Base-by-base conservation (phyloP, 83 land plant genomes). In the Diphasiastrum complanatum region DNA sequence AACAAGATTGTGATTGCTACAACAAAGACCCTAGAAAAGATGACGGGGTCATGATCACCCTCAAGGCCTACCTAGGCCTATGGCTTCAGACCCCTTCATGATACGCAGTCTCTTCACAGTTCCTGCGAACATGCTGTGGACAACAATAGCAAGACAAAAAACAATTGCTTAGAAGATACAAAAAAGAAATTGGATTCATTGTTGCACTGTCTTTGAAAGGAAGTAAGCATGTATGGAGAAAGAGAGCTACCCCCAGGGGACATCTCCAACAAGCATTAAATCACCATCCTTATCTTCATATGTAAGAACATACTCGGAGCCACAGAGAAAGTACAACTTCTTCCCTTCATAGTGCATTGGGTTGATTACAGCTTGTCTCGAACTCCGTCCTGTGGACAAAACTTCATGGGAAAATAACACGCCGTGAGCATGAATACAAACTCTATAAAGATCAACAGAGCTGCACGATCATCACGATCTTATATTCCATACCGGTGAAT, bases 201-300 rank as follows among this genome's bases (percentile, higher is more conserved):
- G 5, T 49, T 6, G 23, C 5, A 23, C 5, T 30, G 36, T 12
- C 5, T 14, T 19, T 4, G 29, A 4, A 25, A 55, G 5, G 5
- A 26, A 55, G 6, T 34, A 20, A 16, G 18, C 16, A 29, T 5
- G 23, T n/a, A 24, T 53, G 25, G 32, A 6, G 6, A 53, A 22
- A 3, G 27, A 2, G 19, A 32, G 29, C 5, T 33, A 34, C 33
- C 28, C 61, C 61, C 33, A 58, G 14, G 61, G 61, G 5, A 58
- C 61, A 58, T 58, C 61, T 34, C 61, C 61, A 3, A 58, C 61
- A 34, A 58, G 61, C 61, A 58, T 58, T 41, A 30, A 36, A 58
- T 58, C 61, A 23, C 61, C 61, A 36, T 58, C 61, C 19, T 58
- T 26, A 36, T 58, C 61, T 24, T 58, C 61, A 58, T 58, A 58